Evolutionary conservation across 805 yeast genomes (phyloP).

Genomic region (Wickerhamiella siamensis): DNA sequence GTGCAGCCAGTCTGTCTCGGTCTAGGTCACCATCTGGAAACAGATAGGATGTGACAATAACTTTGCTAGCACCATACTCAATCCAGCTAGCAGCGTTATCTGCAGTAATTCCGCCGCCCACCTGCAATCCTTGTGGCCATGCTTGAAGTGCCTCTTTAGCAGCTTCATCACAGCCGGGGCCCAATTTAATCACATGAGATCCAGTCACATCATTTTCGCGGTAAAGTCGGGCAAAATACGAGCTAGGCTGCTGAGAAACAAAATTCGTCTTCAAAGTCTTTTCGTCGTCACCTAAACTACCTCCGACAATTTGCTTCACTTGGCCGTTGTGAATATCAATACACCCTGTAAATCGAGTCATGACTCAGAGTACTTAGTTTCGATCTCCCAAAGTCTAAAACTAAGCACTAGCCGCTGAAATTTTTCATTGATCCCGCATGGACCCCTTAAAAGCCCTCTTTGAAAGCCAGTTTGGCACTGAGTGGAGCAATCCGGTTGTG

Average conservation of each 20-base stretch:
- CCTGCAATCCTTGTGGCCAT: constrained; percentile 65
- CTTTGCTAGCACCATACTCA: constrained; percentile 63
- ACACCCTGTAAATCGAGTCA: constrained; percentile 88
- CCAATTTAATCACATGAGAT: constrained; percentile 88
- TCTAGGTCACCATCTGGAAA: constrained; percentile 51
- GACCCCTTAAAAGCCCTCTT: constrained; percentile 20
- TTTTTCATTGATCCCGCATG: constrained; percentile 1
- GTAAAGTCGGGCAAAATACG: constrained; percentile 63
- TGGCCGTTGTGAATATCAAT: constrained; percentile 90
- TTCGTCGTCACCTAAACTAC: constrained; percentile 44
- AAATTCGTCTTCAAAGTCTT: constrained; percentile 50
- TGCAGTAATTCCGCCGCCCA: constrained; percentile 84
- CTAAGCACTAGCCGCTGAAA: too few relatives aligned
- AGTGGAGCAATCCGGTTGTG: constrained; percentile 19
- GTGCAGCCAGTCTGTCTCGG: constrained; percentile 34
- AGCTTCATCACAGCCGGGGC: constrained; percentile 68
- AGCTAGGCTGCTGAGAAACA: constrained; percentile 59
- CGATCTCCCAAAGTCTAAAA: too few relatives aligned
- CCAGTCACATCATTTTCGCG: constrained; percentile 43
- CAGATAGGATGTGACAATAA: constrained; percentile 84
- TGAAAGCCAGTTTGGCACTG: constrained; percentile 25
- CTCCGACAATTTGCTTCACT: constrained; percentile 95
- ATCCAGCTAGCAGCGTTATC: constrained; percentile 70
- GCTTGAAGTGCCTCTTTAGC: constrained; percentile 60
- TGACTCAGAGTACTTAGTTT: constrained; percentile 18